Base-by-base conservation (phyloP, 345 rosid species). In the Eucalyptus guilfoylei region DNA sequence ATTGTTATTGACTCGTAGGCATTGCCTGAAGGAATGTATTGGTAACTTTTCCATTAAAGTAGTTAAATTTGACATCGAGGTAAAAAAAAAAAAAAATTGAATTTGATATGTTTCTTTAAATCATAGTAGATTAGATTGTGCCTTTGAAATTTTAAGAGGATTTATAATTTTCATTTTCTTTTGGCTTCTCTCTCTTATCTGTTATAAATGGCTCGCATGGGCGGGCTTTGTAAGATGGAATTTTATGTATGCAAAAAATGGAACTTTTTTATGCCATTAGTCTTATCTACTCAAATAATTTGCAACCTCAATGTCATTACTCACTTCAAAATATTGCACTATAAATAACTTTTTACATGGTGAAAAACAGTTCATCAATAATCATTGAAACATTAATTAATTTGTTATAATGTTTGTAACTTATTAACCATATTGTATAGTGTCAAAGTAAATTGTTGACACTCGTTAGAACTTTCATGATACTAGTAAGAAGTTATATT, bases 121-220 rank as follows among this genome's bases (percentile, higher is more conserved):
- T 72, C 19, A 64, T 64, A n/a, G 72, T n/a, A 30, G 19, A 64
- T 14, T 64, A 30, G 9, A 64, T n/a, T n/a, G 34, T 14, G 37
- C 72, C 3, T 62, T 26, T n/a, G 19, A 64, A 64, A 14, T 64
- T 7, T 2, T 11, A 60, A 28, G 14, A 60, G 0, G 67, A 5
- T 60, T 60, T 15, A 60, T 60, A 5, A 28, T 60, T 60, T 60
- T 60, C 15, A 60, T 28, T 60, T 6, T 60, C 67, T 5, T 60
- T 60, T 60, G 67, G 67, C 32, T 60, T 13, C 32, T 0, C 67
- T 26, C 32, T 28, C 67, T 60, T 1, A 60, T 60, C 32, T 60
- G 0, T 60, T 60, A 28, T 28, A 26, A 28, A 28, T 26, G 64
- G 14, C 64, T 58, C 7, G 1, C 14, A 58, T 0, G 1, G 0